Conservation (phyloP, 2,329 filamentous ascomycete species). For the Apiospora rasikravindrae region DNA sequence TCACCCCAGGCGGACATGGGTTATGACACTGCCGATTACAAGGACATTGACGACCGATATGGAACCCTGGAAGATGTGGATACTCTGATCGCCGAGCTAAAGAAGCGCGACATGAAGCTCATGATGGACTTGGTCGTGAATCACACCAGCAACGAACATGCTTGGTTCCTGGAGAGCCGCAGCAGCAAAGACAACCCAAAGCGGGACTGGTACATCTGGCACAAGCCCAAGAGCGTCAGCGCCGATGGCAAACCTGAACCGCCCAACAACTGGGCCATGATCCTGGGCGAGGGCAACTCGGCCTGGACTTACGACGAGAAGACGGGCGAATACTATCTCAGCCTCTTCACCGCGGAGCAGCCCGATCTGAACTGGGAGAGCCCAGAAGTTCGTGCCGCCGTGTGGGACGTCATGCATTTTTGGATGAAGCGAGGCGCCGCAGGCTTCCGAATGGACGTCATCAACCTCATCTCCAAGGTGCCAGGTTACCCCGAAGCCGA, state of each 20-base stretch:
- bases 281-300: slow-evolving; percentile 63
- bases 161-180: slow-evolving; percentile 73
- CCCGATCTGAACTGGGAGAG: slow-evolving; percentile 90
- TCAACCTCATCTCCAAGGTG: slow-evolving; percentile 74
- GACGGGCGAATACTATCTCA: slow-evolving; percentile 78
- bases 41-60: slow-evolving; percentile 67
- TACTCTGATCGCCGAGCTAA: slow-evolving; percentile 61
- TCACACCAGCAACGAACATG: slow-evolving; percentile 74
- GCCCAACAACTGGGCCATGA: slow-evolving; percentile 76
- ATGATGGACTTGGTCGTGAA: slow-evolving; percentile 81
- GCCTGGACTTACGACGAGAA: slow-evolving; percentile 74
- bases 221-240: slow-evolving; percentile 55
- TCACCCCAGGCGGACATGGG: slow-evolving; percentile 72
- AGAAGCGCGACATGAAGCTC: slow-evolving; percentile 69
- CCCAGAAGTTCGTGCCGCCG: slow-evolving; percentile 67
- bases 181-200: slow-evolving; percentile 66
- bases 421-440: slow-evolving; percentile 78
- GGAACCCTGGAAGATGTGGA: slow-evolving; percentile 72
- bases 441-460: slow-evolving; percentile 77
- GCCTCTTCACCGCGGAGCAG: slow-evolving; percentile 76
- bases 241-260: slow-evolving; percentile 66
- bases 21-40: slow-evolving; percentile 73
- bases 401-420: slow-evolving; percentile 77
- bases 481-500: slow-evolving; percentile 63
- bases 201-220: slow-evolving; percentile 72